Percentiles rank a stretch among this genome's conserved stretches.
Conservation (phyloP, 2,329 filamentous ascomycete genomes). For the Clarireedia homoeocarpa region DNA sequence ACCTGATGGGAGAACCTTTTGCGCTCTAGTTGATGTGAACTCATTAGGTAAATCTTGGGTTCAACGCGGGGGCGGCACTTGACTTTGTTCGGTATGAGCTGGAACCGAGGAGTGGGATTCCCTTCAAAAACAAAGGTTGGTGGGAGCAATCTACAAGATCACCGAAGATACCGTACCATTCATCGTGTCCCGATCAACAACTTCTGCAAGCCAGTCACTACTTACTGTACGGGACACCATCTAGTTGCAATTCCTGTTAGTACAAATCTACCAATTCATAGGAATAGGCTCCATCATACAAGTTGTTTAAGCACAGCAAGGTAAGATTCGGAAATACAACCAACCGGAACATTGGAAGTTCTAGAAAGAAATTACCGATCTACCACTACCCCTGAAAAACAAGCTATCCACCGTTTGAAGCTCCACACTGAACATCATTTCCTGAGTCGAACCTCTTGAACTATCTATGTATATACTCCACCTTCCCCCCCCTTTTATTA, state of each 20-base stretch:
- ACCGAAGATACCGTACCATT: too few species aligned
- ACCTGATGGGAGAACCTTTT: too few species aligned
- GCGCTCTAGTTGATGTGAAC: background rate
- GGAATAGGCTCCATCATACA: background rate
- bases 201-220: too few species aligned
- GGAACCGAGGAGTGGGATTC: conserved; percentile 4
- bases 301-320: background rate
- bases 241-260: too few species aligned
- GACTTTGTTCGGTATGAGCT: background rate
- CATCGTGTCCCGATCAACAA: too few species aligned
- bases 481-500: too few species aligned
- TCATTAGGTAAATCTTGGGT: conserved; percentile 6
- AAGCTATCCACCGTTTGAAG: background rate
- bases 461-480: background rate
- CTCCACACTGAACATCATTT: background rate
- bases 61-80: conserved; percentile 4
- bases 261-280: too few species aligned
- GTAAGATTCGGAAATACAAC: conserved; percentile 1
- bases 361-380: conserved; percentile 8
- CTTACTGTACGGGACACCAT: too few species aligned
- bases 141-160: too few species aligned
- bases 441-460: background rate
- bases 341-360: conserved; percentile 2
- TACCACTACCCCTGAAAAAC: background rate
- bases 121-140: too few species aligned